Evolutionary conservation across 441 rosid species (phyloP).

Genomic region (Erodium trifolium): DNA sequence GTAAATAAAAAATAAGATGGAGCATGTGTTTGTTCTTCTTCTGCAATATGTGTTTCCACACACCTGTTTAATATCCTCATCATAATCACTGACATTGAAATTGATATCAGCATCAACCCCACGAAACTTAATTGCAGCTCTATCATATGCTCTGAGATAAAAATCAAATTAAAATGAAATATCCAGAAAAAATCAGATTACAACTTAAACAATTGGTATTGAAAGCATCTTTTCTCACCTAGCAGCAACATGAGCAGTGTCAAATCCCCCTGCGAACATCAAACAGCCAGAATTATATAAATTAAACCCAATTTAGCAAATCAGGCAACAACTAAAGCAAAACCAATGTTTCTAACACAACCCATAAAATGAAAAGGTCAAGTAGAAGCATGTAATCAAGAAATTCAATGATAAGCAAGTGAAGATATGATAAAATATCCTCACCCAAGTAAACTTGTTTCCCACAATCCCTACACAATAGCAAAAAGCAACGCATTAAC

Average conservation of each 20-base stretch:
- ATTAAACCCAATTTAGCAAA: not conserved
- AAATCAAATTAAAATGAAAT: slow-evolving; percentile 9
- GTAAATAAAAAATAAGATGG: not conserved
- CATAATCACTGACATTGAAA: slow-evolving; percentile 40
- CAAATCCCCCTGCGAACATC: slow-evolving; percentile 33
- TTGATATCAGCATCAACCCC: slow-evolving; percentile 27
- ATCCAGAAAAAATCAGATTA: not conserved
- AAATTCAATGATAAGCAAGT: not conserved
- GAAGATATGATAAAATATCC: slow-evolving; percentile 4
- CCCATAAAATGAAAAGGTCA: not conserved
- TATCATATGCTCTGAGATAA: slow-evolving; percentile 50
- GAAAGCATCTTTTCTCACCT: slow-evolving; percentile 20
- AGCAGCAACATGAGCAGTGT: slow-evolving; percentile 48
- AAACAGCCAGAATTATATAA: not conserved
- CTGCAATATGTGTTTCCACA: not conserved
- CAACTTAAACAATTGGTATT: not conserved
- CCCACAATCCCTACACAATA: slow-evolving; percentile 55
- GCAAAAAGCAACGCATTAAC: slow-evolving; percentile 1
- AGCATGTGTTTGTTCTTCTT: not conserved
- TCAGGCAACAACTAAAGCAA: not conserved
- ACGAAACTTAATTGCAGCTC: slow-evolving; percentile 59
- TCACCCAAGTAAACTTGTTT: slow-evolving; percentile 65
- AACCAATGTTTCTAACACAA: not conserved
- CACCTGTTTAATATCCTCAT: slow-evolving; percentile 18
- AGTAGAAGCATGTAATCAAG: not conserved